Evolutionary conservation across 495 filamentous ascomycete genomes (phyloP).

Genomic region (Alectoria sarmentosa): DNA sequence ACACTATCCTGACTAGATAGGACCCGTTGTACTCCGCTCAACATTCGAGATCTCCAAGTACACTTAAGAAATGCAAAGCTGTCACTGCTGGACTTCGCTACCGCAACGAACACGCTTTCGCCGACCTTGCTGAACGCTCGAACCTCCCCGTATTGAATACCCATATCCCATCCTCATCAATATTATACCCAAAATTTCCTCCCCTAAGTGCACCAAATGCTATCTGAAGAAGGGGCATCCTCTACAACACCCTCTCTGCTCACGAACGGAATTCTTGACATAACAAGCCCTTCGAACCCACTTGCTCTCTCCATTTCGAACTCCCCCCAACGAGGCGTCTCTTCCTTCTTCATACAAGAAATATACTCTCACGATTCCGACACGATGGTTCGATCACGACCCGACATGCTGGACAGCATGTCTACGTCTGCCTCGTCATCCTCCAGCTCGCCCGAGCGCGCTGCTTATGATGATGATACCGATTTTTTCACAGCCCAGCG

Average conservation of each 20-base stretch:
- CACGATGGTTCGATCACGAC: conserved; percentile 21
- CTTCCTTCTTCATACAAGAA: conserved; percentile 4
- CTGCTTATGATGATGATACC: conserved; percentile 79
- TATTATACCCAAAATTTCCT: background rate
- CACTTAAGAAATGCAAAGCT: background rate
- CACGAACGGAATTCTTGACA: background rate
- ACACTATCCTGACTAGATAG: background rate
- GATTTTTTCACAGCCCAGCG: conserved; percentile 79
- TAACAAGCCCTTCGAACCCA: background rate
- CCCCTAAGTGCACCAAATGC: background rate
- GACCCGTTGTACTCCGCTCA: background rate
- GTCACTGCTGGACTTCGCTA: background rate
- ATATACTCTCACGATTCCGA: background rate
- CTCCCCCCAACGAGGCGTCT: background rate
- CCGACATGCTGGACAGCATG: conserved; percentile 20
- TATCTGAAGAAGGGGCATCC: background rate
- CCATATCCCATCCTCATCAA: background rate
- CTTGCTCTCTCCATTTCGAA: background rate
- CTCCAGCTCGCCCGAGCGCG: conserved; percentile 75
- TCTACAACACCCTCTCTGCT: background rate
- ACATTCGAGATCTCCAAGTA: background rate
- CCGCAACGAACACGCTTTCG: conserved; percentile 3
- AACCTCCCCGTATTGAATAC: background rate
- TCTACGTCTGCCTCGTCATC: conserved; percentile 52
- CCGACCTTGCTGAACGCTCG: background rate